These are phyloP conservation scores for Aureobasidium sp. DNA, from an alignment of 2,329 filamentous ascomycete genomes.

Conservation along the genomic window DNA sequence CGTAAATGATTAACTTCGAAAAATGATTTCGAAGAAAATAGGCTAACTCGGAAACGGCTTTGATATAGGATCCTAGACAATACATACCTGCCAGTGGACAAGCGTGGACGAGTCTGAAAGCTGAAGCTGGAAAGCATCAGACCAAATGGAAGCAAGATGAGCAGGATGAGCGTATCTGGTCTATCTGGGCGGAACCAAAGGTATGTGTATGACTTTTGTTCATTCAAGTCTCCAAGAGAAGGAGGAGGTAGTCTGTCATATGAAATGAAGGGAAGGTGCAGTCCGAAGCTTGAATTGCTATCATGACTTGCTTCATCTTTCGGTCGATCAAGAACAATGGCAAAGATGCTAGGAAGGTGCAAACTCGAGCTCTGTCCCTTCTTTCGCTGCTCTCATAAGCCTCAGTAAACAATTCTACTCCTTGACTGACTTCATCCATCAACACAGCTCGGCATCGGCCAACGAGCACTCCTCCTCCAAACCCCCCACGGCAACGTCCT, in stretches of 20 bases:
- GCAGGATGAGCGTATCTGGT: slow-evolving; percentile 37
- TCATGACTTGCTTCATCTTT: neutral
- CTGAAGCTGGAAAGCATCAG: slow-evolving; percentile 32
- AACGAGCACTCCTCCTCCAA: slow-evolving; percentile 61
- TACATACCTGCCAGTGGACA: slow-evolving; percentile 59
- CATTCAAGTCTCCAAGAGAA: neutral
- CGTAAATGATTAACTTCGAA: slow-evolving; percentile 35
- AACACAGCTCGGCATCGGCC: slow-evolving; percentile 60
- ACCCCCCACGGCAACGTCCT: slow-evolving; percentile 62
- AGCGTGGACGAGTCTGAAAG: slow-evolving; percentile 53
- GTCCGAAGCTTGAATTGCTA: neutral
- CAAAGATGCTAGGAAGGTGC: neutral
- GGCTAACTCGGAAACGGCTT: neutral
- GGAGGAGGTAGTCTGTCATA: neutral
- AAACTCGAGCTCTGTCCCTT: neutral
- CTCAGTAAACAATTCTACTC: neutral
- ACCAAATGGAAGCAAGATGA: slow-evolving; percentile 47
- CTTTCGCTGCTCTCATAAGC: fast-evolving
- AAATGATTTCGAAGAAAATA: too few relatives aligned
- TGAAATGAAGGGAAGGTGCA: too few relatives aligned
- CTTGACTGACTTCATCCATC: neutral
- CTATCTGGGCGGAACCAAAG: slow-evolving; percentile 37
- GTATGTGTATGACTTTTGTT: slow-evolving; percentile 7
- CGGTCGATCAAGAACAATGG: too few relatives aligned
- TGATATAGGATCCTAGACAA: slow-evolving; percentile 52